phyloP scores from a whole-genome alignment of 78 protist genomes.

The Dictyostelium purpureum region DNA sequence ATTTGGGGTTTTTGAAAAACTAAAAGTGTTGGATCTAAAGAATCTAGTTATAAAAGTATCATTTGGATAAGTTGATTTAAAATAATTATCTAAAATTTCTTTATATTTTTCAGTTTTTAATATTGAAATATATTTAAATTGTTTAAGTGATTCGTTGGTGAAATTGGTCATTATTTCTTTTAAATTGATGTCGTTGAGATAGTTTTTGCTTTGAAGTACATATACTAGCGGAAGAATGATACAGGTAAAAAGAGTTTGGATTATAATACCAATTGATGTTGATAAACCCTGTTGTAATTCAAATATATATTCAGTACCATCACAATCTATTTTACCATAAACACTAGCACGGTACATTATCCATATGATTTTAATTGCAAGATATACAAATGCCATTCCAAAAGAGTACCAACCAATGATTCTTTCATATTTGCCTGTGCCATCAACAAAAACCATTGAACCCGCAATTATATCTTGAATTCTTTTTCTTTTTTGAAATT shows the following conservation, averaged over 20 bases:
- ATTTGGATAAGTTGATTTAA: neutral
- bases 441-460: neutral
- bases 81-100: neutral
- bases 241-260: neutral
- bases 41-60: neutral
- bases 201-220: no score
- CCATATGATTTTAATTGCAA: neutral
- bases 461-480: conserved; percentile 1
- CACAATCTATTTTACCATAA: neutral
- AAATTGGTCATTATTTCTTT: neutral
- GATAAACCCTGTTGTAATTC: neutral
- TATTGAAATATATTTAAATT: neutral
- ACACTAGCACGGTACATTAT: neutral
- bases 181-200: neutral
- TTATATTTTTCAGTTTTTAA: neutral
- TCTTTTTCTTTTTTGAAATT: neutral
- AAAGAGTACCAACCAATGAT: neutral
- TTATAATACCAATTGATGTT: neutral
- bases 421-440: neutral
- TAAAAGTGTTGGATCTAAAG: neutral
- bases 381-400: no score
- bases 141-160: neutral
- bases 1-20: neutral
- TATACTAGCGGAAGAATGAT: neutral
- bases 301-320: neutral